phyloP scores from a whole-genome alignment of 345 rosid genomes.

The Eucalyptus melliodora region DNA sequence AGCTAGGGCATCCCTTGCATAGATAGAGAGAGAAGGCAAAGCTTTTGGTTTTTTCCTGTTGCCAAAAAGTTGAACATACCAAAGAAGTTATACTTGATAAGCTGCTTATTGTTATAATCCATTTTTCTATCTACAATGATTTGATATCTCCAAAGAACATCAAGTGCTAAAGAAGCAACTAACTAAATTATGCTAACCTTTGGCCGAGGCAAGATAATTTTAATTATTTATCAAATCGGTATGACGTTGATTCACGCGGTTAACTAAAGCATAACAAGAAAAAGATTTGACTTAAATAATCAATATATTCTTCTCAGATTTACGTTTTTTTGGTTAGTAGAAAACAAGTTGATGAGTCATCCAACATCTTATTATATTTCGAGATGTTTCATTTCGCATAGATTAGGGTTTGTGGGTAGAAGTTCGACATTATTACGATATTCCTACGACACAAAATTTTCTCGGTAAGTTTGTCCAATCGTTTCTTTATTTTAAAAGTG shows the following conservation, averaged over 20 bases:
- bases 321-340: not conserved
- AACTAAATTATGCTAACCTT: not conserved
- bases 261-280: not conserved
- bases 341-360: not conserved
- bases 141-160: not conserved
- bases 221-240: not conserved
- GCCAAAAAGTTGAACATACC: not conserved
- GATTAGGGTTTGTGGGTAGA: not conserved
- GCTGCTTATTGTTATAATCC: not conserved
- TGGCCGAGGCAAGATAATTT: not conserved
- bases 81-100: not conserved
- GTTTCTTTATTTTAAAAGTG: not conserved
- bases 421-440: not conserved
- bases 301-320: not conserved
- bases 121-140: not conserved
- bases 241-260: accelerated
- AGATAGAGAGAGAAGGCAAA: not conserved
- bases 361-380: not conserved
- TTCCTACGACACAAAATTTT: not conserved
- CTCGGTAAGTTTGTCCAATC: not conserved
- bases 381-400: not conserved
- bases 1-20: not conserved
- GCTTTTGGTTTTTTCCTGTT: not conserved
- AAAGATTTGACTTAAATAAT: not conserved
- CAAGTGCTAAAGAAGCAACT: not conserved